Conservation (phyloP, 129 eudicot species). For the Escallonia rubra region DNA sequence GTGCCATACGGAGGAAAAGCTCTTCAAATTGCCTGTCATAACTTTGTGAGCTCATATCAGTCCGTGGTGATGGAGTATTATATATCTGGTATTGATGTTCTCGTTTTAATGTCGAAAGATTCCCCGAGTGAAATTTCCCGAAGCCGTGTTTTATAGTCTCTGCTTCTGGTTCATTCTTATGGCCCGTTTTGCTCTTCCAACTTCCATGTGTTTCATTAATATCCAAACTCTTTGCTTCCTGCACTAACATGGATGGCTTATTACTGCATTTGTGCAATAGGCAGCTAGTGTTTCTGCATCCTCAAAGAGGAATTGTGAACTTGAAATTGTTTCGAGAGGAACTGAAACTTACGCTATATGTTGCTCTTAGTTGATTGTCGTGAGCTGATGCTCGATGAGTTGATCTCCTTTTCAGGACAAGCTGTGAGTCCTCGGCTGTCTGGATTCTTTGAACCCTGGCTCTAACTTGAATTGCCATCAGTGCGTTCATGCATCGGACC, state of each 20-base stretch:
- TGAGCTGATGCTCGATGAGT: neutral
- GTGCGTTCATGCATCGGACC: slow-evolving; percentile 64
- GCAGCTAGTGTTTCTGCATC: too few relatives aligned
- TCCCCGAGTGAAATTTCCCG: neutral
- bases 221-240: slow-evolving; percentile 21
- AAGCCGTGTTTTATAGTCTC: slow-evolving; percentile 10
- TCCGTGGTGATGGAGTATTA: slow-evolving; percentile 26
- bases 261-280: too few relatives aligned
- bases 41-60: slow-evolving; percentile 17
- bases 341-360: too few relatives aligned
- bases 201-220: slow-evolving; percentile 13
- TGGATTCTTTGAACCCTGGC: slow-evolving; percentile 66
- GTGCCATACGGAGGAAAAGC: slow-evolving; percentile 10
- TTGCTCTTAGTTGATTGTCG: too few relatives aligned
- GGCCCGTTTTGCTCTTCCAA: slow-evolving; percentile 23
- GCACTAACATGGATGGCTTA: neutral
- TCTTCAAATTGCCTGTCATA: slow-evolving; percentile 18
- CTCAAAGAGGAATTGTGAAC: too few relatives aligned
- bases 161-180: slow-evolving; percentile 17
- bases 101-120: slow-evolving; percentile 16
- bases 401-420: neutral
- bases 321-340: too few relatives aligned
- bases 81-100: slow-evolving; percentile 8
- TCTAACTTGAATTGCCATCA: slow-evolving; percentile 70
- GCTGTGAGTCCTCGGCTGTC: slow-evolving; percentile 30